Evolutionary conservation across 306 rosid species (phyloP).

Genomic region (Ormosia emarginata): DNA sequence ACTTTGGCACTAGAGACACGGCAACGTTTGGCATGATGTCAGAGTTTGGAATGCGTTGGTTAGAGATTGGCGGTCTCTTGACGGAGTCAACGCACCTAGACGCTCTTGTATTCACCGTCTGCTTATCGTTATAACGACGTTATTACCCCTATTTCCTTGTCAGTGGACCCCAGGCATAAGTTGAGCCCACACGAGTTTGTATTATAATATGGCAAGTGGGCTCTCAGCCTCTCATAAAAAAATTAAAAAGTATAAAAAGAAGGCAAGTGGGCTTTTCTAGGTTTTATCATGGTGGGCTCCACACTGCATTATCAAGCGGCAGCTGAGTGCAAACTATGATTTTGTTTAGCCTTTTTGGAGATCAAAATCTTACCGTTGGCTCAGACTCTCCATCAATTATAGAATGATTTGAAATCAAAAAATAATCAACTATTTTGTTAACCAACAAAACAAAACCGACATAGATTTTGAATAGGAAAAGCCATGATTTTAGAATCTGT

Average conservation of each 20-base stretch:
- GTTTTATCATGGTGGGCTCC: not conserved
- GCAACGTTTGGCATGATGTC: conserved; percentile 1
- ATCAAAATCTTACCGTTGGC: too few relatives aligned
- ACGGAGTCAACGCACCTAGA: not conserved
- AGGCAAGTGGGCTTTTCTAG: not conserved
- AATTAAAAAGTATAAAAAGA: not conserved
- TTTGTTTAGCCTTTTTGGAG: too few relatives aligned
- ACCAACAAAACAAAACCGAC: too few relatives aligned
- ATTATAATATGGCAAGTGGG: not conserved
- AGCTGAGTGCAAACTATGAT: too few relatives aligned
- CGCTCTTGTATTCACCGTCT: not conserved
- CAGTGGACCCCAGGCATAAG: not conserved
- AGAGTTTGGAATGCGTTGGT: not conserved
- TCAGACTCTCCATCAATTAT: too few relatives aligned
- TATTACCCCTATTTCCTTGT: not conserved
- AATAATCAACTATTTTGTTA: too few relatives aligned
- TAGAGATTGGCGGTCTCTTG: not conserved
- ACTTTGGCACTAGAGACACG: not conserved
- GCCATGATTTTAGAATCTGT: not conserved
- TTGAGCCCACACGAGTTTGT: not conserved
- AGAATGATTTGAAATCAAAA: too few relatives aligned
- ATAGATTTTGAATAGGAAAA: not conserved
- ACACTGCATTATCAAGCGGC: too few relatives aligned
- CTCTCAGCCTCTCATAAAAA: not conserved
- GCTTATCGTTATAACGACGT: not conserved